phyloP scores from a whole-genome alignment of 2,329 filamentous ascomycete genomes.

The Ophiosphaerella korrae region DNA sequence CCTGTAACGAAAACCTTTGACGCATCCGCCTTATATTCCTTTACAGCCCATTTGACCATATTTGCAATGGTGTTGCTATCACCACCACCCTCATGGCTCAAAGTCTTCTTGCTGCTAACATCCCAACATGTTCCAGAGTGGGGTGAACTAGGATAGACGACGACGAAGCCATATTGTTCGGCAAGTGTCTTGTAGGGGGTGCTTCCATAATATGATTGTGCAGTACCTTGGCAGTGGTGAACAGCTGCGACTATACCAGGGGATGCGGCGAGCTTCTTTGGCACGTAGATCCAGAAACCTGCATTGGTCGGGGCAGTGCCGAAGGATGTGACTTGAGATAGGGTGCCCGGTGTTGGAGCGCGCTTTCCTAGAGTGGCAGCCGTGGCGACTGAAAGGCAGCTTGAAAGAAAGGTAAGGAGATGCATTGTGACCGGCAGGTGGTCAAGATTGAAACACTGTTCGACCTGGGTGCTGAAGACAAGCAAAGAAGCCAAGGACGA shows the following conservation, averaged over 20 bases:
- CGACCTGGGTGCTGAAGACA: constrained; percentile 2
- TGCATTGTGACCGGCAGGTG: constrained; percentile 24
- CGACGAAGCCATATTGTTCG: constrained; percentile 63
- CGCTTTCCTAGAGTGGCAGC: constrained; percentile 31
- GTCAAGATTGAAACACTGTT: neutral
- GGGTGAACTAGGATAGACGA: constrained; percentile 63
- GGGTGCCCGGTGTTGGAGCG: constrained; percentile 31
- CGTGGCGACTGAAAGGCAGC: constrained; percentile 25
- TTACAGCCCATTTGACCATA: constrained; percentile 63
- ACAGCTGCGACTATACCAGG: constrained; percentile 60
- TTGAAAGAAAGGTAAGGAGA: constrained; percentile 24
- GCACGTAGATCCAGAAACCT: constrained; percentile 60
- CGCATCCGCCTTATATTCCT: constrained; percentile 58
- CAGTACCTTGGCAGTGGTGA: constrained; percentile 64
- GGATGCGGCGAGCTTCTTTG: constrained; percentile 50
- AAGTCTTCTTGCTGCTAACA: constrained; percentile 59
- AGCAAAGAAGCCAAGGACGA: neutral
- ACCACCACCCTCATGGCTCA: constrained; percentile 63
- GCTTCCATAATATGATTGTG: constrained; percentile 53
- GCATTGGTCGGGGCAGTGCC: constrained; percentile 55
- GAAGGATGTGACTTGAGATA: constrained; percentile 50
- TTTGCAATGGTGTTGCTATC: constrained; percentile 63
- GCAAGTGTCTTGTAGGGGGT: constrained; percentile 61
- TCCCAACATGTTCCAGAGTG: constrained; percentile 64
- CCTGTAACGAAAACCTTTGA: constrained; percentile 62